These are phyloP conservation scores for Hyphopichia homilentoma DNA, from an alignment of 805 yeast species.

Conservation along the genomic window DNA sequence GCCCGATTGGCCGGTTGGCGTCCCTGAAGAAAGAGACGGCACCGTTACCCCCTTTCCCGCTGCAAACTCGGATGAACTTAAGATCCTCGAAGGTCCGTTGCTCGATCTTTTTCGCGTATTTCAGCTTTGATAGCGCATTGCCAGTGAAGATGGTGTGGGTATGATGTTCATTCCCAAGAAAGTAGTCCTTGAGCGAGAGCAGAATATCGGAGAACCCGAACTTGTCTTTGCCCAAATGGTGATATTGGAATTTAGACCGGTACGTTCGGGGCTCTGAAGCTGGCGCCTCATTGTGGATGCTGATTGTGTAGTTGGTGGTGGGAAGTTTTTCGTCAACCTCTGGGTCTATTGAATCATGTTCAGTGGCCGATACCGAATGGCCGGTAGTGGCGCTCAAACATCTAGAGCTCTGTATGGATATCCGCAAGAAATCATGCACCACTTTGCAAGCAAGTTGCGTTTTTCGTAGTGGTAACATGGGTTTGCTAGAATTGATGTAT, in stretches of 20 bases:
- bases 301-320: neutral
- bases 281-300: neutral
- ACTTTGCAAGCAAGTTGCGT: too few relatives aligned
- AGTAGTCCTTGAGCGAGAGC: slow-evolving; percentile 34
- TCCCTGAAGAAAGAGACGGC: slow-evolving; percentile 82
- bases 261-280: neutral
- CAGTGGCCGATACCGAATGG: too few relatives aligned
- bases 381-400: too few relatives aligned
- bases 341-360: too few relatives aligned
- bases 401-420: too few relatives aligned
- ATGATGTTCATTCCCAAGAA: slow-evolving; percentile 38
- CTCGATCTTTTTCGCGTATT: slow-evolving; percentile 31
- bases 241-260: slow-evolving; percentile 8
- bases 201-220: slow-evolving; percentile 10
- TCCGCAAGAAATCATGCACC: too few relatives aligned
- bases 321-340: too few relatives aligned
- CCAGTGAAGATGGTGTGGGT: slow-evolving; percentile 35
- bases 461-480: too few relatives aligned
- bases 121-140: slow-evolving; percentile 18
- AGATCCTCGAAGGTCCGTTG: slow-evolving; percentile 53
- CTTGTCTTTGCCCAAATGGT: slow-evolving; percentile 16
- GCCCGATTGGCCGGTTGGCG: slow-evolving; percentile 80
- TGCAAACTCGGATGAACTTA: slow-evolving; percentile 56
- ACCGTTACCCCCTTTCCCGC: slow-evolving; percentile 92
- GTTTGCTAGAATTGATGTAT: too few relatives aligned